phyloP scores from a whole-genome alignment of 2,329 filamentous ascomycete genomes.

The Penicillium sp. region DNA sequence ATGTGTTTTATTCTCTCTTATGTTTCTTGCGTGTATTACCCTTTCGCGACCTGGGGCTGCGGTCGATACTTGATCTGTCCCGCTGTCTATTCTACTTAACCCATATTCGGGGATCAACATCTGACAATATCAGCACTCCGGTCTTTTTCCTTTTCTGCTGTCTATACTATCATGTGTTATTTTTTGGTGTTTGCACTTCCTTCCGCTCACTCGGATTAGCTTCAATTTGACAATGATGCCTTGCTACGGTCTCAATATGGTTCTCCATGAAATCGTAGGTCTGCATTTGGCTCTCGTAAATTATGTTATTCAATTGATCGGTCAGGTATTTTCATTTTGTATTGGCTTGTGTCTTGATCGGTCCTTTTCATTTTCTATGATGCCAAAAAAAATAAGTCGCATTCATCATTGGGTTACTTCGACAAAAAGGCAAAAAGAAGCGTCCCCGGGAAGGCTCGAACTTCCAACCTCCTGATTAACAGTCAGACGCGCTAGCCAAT shows the following conservation, averaged over 20 bases:
- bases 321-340: neutral
- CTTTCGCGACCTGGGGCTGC: neutral
- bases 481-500: conserved; percentile 38
- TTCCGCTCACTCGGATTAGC: conserved; percentile 3
- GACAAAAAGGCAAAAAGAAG: neutral
- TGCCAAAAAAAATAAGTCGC: neutral
- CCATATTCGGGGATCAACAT: neutral
- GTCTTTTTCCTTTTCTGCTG: conserved; percentile 8
- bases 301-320: neutral
- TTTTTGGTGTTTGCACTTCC: neutral
- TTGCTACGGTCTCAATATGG: neutral
- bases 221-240: conserved; percentile 15
- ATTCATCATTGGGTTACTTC: too few species aligned
- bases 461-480: conserved; percentile 41
- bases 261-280: neutral
- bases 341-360: too few species aligned
- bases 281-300: neutral
- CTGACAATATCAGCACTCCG: neutral
- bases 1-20: neutral
- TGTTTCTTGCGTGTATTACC: conserved; percentile 14
- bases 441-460: conserved; percentile 44
- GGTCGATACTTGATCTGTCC: neutral
- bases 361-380: neutral
- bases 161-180: conserved; percentile 13
- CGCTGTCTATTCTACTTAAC: neutral